Evolutionary conservation across 2,329 filamentous ascomycete species (phyloP), one percentile per base, ranked within the genome.

Genomic region (Verticillium isaacii): DNA sequence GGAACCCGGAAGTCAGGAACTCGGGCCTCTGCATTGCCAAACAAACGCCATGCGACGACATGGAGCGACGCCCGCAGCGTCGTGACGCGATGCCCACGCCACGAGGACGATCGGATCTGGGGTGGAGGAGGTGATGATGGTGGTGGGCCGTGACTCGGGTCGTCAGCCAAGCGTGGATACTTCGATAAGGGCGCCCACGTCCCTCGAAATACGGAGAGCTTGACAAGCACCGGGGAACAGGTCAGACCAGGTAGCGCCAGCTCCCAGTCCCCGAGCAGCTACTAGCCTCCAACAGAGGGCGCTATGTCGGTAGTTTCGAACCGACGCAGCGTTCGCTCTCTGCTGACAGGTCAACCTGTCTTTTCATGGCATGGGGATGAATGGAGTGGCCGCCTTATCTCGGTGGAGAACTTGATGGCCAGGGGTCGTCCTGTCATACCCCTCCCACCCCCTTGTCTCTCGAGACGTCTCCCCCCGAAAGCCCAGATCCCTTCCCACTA

Each of bases 231-330:
- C 25, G 25, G 25, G 25, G 25, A 29, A 29, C 5, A 29, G 29
- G 6, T 5, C 29, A 29, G 29, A 29, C 29, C 4, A 29, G 29
- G 5, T 29, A 29, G 29, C 29, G 29, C 29, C 29, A 29, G 29
- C 29, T 29, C 29, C 29, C 29, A 29, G 29, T 5, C 29, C 3
- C 29, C 5, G 29, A 29, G 29, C 29, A 29, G 4, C 29, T 29
- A 29, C 29, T 29, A 29, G 29, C 5, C 29, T 29, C 29, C 29
- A 29, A 29, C 5, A 6, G 29, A 29, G 29, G 29, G 19, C 17
- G 4, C 41, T 36, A 58, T 45, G 32, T 60, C 62, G 62, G 59
- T 58, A 59, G 59, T 60, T 60, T 62, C 60, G 23, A 56, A 32
- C 63, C 63, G 63, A 63, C 32, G 45, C 6, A 7, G 32, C 29